These are phyloP conservation scores for Candida orba DNA, from an alignment of 805 yeast genomes.

Conservation along the genomic window DNA sequence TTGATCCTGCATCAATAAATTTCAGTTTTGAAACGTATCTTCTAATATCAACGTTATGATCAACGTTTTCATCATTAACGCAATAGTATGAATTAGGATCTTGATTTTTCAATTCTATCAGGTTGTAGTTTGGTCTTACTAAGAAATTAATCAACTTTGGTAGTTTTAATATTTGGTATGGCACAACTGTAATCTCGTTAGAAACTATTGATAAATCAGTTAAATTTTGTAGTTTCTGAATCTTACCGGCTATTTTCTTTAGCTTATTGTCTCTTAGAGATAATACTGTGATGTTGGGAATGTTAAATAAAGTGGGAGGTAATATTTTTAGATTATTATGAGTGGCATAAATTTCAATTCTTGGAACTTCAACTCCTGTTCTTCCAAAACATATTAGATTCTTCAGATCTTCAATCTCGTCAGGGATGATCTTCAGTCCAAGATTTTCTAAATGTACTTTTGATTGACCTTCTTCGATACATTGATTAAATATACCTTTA, in stretches of 20 bases:
- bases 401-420: conserved; percentile 50
- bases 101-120: conserved; percentile 18
- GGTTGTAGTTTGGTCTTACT: conserved; percentile 47
- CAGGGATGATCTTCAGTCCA: conserved; percentile 44
- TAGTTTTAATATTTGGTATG: conserved; percentile 45
- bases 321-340: conserved; percentile 41
- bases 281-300: conserved; percentile 42
- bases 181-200: conserved; percentile 44
- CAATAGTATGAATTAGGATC: conserved; percentile 12
- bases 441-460: conserved; percentile 41
- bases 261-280: conserved; percentile 45
- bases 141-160: conserved; percentile 36
- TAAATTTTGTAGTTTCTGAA: conserved; percentile 33
- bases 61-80: conserved; percentile 18
- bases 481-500: conserved; percentile 32
- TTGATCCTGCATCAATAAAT: conserved; percentile 14
- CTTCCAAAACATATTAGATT: conserved; percentile 41
- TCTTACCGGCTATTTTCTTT: conserved; percentile 40
- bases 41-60: conserved; percentile 12
- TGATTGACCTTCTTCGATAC: conserved; percentile 42
- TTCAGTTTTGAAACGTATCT: conserved; percentile 21
- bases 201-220: conserved; percentile 46
- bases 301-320: conserved; percentile 44
- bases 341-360: conserved; percentile 42
- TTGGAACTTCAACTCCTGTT: conserved; percentile 28